Evolutionary conservation across 2,329 filamentous ascomycete genomes (phyloP), one percentile per base, ranked within the genome.

Genomic region (Penicillium expansum): DNA sequence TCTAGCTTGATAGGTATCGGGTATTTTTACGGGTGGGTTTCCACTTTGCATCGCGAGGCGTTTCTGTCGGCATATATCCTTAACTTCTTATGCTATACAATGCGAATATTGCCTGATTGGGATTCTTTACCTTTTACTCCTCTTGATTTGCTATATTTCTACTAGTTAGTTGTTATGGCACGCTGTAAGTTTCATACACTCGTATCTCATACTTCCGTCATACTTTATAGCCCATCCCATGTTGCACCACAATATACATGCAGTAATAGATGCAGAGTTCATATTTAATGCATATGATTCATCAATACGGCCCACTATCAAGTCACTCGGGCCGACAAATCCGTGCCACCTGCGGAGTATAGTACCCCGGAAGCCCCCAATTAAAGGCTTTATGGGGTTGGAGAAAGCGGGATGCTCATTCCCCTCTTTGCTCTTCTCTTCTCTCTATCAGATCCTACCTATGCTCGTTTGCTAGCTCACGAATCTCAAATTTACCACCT

Each of bases 1-100:
- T 45, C 37, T 52, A 55, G 38, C 49, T 54, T 49, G 18, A 50
- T 29, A 24, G 35, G 9, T 55, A 37, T 56, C n/a, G 38, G 45
- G 14, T 49, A 42, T 42, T 18, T 45, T 18, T 6, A 51, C 41
- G 45, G 53, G 51, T 37, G 41, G 47, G 41, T 48, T 52, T 56
- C 24, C 42, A 55, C 52, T 50, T 52, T 63, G 61, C 57, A 63
- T 63, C 56, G 59, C 59, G 49, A 52, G 63, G 63, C 63, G 63
- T 66, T 64, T 48, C 41, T 44, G 33, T 47, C 30, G 53, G 41
- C 44, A 60, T 47, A 55, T 60, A 48, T 57, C 20, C 44, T 48
- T 48, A 38, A 10, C 44, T 44, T 47, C 39, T 54, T 47, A 33
- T 48, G 20, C 35, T 56, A 51, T 32, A 49, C 30, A 56, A 56